phyloP scores from a whole-genome alignment of 2,329 filamentous ascomycete species.

The Chaetothyriales sp. region DNA sequence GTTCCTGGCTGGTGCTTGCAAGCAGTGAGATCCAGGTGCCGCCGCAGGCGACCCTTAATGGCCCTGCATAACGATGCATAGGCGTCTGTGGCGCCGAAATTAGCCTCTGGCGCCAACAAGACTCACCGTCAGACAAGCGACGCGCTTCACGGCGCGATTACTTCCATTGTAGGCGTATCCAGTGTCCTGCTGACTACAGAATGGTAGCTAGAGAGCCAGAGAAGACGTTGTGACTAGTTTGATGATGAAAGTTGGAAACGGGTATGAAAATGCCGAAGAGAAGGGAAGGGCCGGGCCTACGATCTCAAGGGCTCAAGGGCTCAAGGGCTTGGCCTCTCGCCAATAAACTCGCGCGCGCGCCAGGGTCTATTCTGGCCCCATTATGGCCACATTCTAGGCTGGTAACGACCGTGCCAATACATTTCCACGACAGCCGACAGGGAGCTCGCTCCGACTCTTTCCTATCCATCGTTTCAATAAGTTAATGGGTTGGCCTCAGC shows the following conservation, averaged over 20 bases:
- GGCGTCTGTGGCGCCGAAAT: background rate
- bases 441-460: conserved; percentile 4
- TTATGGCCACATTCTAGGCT: too few relatives aligned
- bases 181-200: background rate
- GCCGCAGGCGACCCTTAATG: background rate
- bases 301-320: too few relatives aligned
- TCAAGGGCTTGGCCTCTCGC: too few relatives aligned
- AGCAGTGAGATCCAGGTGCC: background rate
- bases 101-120: background rate
- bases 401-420: background rate
- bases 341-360: too few relatives aligned
- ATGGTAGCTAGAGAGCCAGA: background rate
- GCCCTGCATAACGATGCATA: background rate
- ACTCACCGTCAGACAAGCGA: background rate
- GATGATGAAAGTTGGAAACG: background rate
- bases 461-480: conserved; percentile 42
- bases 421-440: too few relatives aligned
- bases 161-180: background rate
- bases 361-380: too few relatives aligned
- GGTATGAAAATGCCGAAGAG: background rate
- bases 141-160: background rate
- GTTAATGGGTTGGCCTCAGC: conserved; percentile 63
- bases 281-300: too few relatives aligned
- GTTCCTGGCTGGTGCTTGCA: background rate
- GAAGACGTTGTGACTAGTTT: background rate